Percentiles rank a stretch among this genome's conserved stretches.
Evolutionary conservation across 2,329 filamentous ascomycete genomes (phyloP).

Genomic region (Beauveria sp.): DNA sequence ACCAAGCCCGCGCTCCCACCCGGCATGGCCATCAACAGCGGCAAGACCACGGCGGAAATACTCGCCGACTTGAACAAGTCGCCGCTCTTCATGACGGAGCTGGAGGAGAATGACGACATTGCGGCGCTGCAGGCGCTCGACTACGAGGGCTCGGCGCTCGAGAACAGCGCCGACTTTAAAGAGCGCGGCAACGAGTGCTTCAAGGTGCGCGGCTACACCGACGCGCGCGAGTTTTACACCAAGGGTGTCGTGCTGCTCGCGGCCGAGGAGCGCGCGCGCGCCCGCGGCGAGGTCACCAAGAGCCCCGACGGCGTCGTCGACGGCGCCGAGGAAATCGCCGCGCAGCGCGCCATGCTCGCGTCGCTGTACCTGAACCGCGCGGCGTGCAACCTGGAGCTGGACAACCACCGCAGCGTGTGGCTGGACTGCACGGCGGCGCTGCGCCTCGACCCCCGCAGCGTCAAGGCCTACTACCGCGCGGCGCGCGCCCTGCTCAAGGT

Average conservation of each 20-base stretch:
- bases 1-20: slow-evolving; percentile 39
- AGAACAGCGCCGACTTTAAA: slow-evolving; percentile 79
- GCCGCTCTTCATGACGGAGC: slow-evolving; percentile 92
- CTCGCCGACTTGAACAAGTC: slow-evolving; percentile 50
- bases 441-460: slow-evolving; percentile 67
- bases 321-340: slow-evolving; percentile 47
- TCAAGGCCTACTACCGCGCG: slow-evolving; percentile 89
- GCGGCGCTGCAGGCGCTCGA: slow-evolving; percentile 85
- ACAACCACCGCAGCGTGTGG: slow-evolving; percentile 82
- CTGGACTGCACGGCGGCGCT: slow-evolving; percentile 77
- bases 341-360: slow-evolving; percentile 62
- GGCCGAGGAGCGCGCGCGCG: slow-evolving; percentile 51
- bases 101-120: slow-evolving; percentile 69
- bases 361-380: slow-evolving; percentile 80
- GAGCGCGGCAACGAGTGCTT: slow-evolving; percentile 90
- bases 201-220: slow-evolving; percentile 60
- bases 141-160: slow-evolving; percentile 83
- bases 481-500: slow-evolving; percentile 70
- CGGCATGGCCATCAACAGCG: slow-evolving; percentile 28
- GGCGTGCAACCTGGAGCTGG: slow-evolving; percentile 78
- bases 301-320: slow-evolving; percentile 24
- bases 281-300: slow-evolving; percentile 28
- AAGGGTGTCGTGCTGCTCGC: slow-evolving; percentile 73
- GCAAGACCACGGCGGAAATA: slow-evolving; percentile 48
- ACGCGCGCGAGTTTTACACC: slow-evolving; percentile 86